Conservation (phyloP, 345 rosid species). For the Physaria fendleri region DNA sequence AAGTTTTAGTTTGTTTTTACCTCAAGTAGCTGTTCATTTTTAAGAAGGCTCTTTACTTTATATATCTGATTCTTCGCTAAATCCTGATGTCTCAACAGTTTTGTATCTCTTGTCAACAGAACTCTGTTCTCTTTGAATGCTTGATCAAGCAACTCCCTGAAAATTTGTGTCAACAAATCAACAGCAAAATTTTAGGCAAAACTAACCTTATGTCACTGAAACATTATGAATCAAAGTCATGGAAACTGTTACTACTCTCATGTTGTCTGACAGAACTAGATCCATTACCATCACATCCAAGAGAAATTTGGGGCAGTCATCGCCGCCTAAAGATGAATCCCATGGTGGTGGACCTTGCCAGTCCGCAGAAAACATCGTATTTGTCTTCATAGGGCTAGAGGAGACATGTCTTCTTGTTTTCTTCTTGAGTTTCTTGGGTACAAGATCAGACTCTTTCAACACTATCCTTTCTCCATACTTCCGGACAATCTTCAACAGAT, state of each 20-base stretch:
- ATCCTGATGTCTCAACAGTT: constrained; percentile 72
- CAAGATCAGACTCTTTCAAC: constrained; percentile 64
- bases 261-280: background rate
- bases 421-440: constrained; percentile 52
- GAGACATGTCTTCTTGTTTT: constrained; percentile 46
- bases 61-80: constrained; percentile 71
- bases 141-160: constrained; percentile 78
- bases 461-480: constrained; percentile 62
- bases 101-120: constrained; percentile 83
- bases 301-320: constrained; percentile 83
- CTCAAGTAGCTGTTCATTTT: constrained; percentile 93
- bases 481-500: constrained; percentile 49
- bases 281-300: constrained; percentile 85
- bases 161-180: constrained; percentile 7
- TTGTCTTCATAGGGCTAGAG: constrained; percentile 25
- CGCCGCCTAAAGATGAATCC: constrained; percentile 74
- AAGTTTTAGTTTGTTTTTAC: constrained; percentile 26
- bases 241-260: background rate
- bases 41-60: constrained; percentile 69
- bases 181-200: background rate
- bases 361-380: constrained; percentile 33
- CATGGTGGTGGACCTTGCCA: constrained; percentile 92
- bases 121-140: constrained; percentile 70
- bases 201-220: background rate
- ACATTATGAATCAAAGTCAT: background rate